Conservation (phyloP, 169 alveolate species). For the Theileria orientalis region DNA sequence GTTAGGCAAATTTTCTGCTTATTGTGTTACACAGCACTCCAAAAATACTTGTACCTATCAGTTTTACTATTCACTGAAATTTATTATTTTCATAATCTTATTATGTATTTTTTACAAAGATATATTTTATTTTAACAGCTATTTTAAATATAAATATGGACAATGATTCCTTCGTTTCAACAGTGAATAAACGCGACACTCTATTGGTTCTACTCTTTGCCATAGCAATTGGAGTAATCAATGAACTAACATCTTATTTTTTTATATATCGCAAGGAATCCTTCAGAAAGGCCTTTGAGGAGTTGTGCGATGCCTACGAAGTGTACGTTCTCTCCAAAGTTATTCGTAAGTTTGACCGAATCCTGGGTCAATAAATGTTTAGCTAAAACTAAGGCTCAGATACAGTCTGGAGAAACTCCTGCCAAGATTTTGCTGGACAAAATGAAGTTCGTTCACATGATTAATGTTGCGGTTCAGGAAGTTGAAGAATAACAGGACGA, state of each 20-base stretch:
- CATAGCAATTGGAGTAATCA: conserved; percentile 21
- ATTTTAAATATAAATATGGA: not conserved
- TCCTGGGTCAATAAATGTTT: not conserved
- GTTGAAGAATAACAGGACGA: conserved; percentile 8
- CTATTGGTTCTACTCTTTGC: conserved; percentile 25
- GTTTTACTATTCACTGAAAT: too few relatives aligned
- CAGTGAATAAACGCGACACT: conserved; percentile 50
- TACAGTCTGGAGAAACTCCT: conserved; percentile 23
- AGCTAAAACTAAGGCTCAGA: conserved; percentile 11
- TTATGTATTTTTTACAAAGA: too few relatives aligned
- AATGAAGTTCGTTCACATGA: conserved; percentile 1
- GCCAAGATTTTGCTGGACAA: conserved; percentile 8
- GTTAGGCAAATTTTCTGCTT: too few relatives aligned
- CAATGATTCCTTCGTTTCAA: conserved; percentile 6
- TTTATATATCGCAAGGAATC: conserved; percentile 52
- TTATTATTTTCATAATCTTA: too few relatives aligned
- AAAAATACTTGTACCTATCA: not conserved
- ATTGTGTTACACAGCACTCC: not conserved
- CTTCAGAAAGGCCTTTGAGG: conserved; percentile 16
- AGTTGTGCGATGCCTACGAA: conserved; percentile 33
- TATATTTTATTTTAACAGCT: not conserved
- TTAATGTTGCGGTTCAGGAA: conserved; percentile 12
- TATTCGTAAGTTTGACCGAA: conserved; percentile 14
- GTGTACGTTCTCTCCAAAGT: conserved; percentile 35
- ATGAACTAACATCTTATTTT: conserved; percentile 25